These are phyloP conservation scores for Cardamine occulta DNA, from an alignment of 345 rosid genomes.

Conservation along the genomic window DNA sequence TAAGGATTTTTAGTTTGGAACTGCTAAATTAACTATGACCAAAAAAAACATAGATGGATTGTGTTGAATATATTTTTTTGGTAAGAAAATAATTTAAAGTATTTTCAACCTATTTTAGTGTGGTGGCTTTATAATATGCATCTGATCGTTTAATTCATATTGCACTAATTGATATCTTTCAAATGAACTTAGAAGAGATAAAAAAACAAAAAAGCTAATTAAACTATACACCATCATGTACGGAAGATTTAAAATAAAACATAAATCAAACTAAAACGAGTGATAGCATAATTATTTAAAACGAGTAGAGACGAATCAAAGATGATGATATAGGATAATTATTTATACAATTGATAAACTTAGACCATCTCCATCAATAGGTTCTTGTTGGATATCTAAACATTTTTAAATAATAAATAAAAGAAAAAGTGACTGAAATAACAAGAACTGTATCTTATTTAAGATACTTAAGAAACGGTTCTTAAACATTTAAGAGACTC, in stretches of 20 bases:
- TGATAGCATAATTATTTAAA: too few relatives aligned
- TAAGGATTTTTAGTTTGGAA: too few relatives aligned
- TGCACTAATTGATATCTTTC: background rate
- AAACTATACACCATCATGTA: background rate
- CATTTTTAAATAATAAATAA: too few relatives aligned
- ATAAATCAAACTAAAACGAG: slow-evolving; percentile 15
- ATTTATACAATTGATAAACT: slow-evolving; percentile 4
- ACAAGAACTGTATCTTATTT: too few relatives aligned
- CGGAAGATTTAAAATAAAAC: background rate
- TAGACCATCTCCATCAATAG: too few relatives aligned
- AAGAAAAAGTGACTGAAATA: too few relatives aligned
- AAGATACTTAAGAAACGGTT: too few relatives aligned
- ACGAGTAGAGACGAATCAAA: slow-evolving; percentile 22
- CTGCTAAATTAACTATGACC: too few relatives aligned
- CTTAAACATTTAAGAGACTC: too few relatives aligned
- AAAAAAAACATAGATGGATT: background rate
- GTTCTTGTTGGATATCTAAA: too few relatives aligned
- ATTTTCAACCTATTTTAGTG: too few relatives aligned
- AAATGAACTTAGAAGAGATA: background rate
- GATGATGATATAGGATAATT: background rate
- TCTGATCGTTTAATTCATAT: too few relatives aligned
- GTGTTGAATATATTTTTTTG: background rate
- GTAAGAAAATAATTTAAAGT: background rate
- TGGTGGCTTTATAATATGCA: background rate
- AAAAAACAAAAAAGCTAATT: background rate